A percentile compares a stretch with the other conserved stretches of the same genome.
phyloP scores from a whole-genome alignment of 305 asterid genomes.

The Solanum chacoense region DNA sequence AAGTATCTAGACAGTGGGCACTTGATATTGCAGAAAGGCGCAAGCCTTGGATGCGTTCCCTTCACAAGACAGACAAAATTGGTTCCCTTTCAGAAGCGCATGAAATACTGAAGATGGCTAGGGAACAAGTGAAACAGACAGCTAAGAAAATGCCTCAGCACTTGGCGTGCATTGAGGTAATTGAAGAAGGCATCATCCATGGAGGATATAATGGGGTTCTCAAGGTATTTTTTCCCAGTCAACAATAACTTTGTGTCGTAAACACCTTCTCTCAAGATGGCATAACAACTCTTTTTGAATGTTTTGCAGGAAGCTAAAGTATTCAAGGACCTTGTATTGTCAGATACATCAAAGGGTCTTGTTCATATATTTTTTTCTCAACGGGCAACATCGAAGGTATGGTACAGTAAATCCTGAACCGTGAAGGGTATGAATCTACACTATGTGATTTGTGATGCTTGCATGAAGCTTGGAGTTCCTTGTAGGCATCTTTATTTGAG shows the following conservation, averaged over 20 bases:
- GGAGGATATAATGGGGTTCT: conserved; percentile 83
- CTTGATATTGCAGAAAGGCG: conserved; percentile 56
- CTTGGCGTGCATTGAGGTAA: conserved; percentile 73
- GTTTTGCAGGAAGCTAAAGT: conserved; percentile 62
- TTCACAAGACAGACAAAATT: conserved; percentile 68
- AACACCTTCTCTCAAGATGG: not conserved
- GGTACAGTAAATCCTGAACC: not conserved
- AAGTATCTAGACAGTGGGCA: conserved; percentile 73
- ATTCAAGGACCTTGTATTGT: conserved; percentile 45
- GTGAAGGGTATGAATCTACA: not conserved
- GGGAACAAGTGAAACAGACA: conserved; percentile 58
- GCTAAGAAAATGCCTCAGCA: conserved; percentile 80
- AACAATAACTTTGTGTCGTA: not conserved
- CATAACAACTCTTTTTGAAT: not conserved
- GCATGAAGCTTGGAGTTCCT: not conserved
- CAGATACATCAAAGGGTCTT: conserved; percentile 76
- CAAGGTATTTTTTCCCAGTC: conserved; percentile 34
- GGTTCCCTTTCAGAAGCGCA: conserved; percentile 64
- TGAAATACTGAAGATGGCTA: conserved; percentile 42
- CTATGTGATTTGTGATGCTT: not conserved
- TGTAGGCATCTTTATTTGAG: not conserved
- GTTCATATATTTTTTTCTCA: conserved; percentile 86
- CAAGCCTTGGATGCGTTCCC: conserved; percentile 85
- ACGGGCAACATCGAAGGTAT: conserved; percentile 81
- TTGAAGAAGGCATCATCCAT: conserved; percentile 80